Evolutionary conservation across 169 alveolate species (phyloP).

Genomic region (Plasmodium cynomolgi): DNA sequence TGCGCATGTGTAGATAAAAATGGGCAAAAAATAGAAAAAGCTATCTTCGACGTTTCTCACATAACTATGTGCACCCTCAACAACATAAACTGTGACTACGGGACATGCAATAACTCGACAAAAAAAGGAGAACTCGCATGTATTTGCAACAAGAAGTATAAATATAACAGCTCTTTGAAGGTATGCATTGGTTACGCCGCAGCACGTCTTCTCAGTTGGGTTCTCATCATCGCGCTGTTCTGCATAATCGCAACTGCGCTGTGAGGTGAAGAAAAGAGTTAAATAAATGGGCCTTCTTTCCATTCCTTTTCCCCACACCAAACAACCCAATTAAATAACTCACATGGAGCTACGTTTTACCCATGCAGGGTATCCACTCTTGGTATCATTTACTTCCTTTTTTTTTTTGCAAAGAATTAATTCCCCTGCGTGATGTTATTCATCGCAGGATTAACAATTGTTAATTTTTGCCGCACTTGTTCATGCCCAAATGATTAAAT

Average conservation of each 20-base stretch:
- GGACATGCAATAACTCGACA: conserved; percentile 34
- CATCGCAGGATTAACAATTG: not conserved
- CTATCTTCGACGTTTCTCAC: conserved; percentile 53
- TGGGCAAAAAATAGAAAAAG: conserved; percentile 21
- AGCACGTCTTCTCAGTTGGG: not conserved
- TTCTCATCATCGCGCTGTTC: not conserved
- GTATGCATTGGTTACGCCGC: conserved; percentile 16
- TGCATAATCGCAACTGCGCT: conserved; percentile 3
- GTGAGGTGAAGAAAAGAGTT: not conserved
- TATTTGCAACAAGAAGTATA: conserved; percentile 46
- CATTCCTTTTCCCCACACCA: not conserved
- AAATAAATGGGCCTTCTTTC: not conserved
- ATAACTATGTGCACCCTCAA: conserved; percentile 60
- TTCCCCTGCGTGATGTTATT: not conserved
- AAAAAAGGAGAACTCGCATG: conserved; percentile 47
- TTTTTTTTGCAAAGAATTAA: not conserved
- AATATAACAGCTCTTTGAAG: conserved; percentile 28
- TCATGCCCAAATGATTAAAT: not conserved
- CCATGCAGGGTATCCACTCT: not conserved
- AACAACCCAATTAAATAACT: not conserved
- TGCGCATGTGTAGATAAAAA: conserved; percentile 37
- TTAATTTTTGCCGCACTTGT: not conserved
- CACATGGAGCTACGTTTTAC: not conserved
- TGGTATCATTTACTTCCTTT: not conserved
- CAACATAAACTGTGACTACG: conserved; percentile 49